phyloP scores from a whole-genome alignment of 2,329 filamentous ascomycete genomes.

The Fusarium goolgardi region DNA sequence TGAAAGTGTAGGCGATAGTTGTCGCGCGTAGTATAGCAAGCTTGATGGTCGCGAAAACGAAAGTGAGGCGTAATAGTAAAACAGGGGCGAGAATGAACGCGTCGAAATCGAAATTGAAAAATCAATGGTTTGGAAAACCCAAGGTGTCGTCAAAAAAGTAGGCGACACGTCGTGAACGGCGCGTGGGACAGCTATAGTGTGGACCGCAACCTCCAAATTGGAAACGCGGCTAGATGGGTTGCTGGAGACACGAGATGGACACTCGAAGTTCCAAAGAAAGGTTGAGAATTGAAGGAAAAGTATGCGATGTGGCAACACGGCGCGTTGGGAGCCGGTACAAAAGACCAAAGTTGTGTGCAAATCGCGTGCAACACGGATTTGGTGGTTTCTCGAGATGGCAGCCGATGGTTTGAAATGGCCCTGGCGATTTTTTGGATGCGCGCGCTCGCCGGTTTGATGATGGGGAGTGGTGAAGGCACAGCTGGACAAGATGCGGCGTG shows the following conservation, averaged over 20 bases:
- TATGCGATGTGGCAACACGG: conserved; percentile 55
- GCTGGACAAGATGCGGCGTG: conserved; percentile 62
- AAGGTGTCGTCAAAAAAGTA: conserved; percentile 37
- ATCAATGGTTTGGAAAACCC: conserved; percentile 33
- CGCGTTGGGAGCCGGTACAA: conserved; percentile 57
- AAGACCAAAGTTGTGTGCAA: conserved; percentile 60
- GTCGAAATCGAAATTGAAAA: conserved; percentile 42
- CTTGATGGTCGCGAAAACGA: conserved; percentile 46
- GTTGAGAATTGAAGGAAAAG: conserved; percentile 55
- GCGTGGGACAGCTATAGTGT: conserved; percentile 45
- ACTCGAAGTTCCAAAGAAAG: conserved; percentile 42
- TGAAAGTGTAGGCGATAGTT: conserved; percentile 40
- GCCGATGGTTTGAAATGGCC: conserved; percentile 69
- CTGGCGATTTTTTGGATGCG: conserved; percentile 72
- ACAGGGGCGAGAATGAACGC: conserved; percentile 41
- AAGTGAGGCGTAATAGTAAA: conserved; percentile 31
- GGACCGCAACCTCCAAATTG: conserved; percentile 38
- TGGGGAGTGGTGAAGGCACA: conserved; percentile 66
- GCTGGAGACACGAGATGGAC: conserved; percentile 39
- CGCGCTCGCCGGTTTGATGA: conserved; percentile 64
- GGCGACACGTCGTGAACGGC: conserved; percentile 47
- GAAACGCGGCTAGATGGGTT: conserved; percentile 41
- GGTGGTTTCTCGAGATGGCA: conserved; percentile 66
- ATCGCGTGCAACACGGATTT: conserved; percentile 66
- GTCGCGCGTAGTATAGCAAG: conserved; percentile 41